Percentiles rank a stretch among this genome's conserved stretches.
Evolutionary conservation across 352 stramenopile genomes (phyloP).

Genomic region (Phytopythium chamaehyphon): DNA sequence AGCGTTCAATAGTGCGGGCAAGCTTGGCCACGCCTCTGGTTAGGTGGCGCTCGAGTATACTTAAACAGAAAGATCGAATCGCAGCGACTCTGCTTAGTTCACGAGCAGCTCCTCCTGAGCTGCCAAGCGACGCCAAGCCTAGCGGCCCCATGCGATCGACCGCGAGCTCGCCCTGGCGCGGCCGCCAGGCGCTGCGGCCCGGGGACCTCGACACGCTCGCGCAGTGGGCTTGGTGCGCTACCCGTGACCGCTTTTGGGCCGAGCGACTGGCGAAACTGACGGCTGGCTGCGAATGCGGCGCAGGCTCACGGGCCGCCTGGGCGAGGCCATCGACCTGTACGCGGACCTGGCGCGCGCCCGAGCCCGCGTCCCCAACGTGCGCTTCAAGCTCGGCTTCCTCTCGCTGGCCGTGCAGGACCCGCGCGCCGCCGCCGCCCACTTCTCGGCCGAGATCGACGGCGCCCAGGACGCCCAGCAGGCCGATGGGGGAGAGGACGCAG

Average conservation of each 20-base stretch:
- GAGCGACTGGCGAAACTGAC: too few relatives aligned
- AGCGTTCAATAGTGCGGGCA: too few relatives aligned
- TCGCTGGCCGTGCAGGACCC: constrained; percentile 32
- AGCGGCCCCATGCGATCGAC: too few relatives aligned
- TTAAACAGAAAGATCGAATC: too few relatives aligned
- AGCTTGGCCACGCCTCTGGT: too few relatives aligned
- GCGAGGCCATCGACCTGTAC: constrained; percentile 47
- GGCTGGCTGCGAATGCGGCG: background rate
- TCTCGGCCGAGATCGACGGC: constrained; percentile 39
- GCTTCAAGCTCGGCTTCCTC: constrained; percentile 56
- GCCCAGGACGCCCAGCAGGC: too few relatives aligned
- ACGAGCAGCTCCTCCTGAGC: too few relatives aligned
- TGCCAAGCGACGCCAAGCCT: too few relatives aligned
- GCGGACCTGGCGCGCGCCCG: constrained; percentile 33
- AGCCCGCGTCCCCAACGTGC: constrained; percentile 34
- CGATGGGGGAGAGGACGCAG: background rate
- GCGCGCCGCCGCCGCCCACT: constrained; percentile 25
- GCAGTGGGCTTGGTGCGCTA: constrained; percentile 46
- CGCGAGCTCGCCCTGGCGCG: background rate
- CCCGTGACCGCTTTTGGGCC: too few relatives aligned
- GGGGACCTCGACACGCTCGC: constrained; percentile 41
- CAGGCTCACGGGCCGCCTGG: constrained; percentile 40
- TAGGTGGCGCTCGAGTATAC: too few relatives aligned
- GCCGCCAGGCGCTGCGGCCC: background rate
- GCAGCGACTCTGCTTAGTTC: too few relatives aligned